Conservation (phyloP, 2,329 filamentous ascomycete genomes). For the Verticillium longisporum region DNA sequence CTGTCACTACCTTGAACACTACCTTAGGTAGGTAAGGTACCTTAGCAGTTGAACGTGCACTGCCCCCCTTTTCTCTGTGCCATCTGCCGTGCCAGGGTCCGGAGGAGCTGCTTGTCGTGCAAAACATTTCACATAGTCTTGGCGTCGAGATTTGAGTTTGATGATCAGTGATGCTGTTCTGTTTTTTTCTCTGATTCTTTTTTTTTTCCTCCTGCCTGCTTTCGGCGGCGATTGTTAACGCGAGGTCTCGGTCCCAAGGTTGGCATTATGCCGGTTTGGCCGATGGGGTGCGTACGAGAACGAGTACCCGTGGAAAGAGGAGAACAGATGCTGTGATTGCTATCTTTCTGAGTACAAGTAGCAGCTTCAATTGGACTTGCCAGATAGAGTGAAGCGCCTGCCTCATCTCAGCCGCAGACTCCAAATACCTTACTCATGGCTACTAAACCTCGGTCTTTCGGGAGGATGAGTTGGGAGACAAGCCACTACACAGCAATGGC, state of each 20-base stretch:
- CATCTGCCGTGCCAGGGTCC: background rate
- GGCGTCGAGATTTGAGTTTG: background rate
- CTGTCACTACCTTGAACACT: too few species aligned
- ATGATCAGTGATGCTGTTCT: background rate
- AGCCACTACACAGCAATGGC: background rate
- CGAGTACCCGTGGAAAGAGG: too few species aligned
- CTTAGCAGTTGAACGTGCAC: too few species aligned
- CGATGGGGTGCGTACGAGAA: background rate
- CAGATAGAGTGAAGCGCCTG: too few species aligned
- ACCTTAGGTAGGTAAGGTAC: too few species aligned
- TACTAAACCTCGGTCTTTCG: too few species aligned
- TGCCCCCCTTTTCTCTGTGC: too few species aligned
- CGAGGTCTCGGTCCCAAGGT: background rate
- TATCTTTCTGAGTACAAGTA: too few species aligned
- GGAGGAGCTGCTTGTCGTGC: background rate
- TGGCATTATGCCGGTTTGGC: background rate
- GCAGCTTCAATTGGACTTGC: too few species aligned
- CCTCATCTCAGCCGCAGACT: too few species aligned
- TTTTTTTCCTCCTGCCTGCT: background rate
- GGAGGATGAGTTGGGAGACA: background rate
- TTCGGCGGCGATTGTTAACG: background rate
- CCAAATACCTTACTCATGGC: too few species aligned
- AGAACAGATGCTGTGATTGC: too few species aligned
- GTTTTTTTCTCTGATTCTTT: constrained; percentile 46
- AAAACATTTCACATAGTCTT: background rate